Evolutionary conservation across 1,284 basidiomycete genomes (phyloP).

Genomic region (Tetrapyrgos nigripes): DNA sequence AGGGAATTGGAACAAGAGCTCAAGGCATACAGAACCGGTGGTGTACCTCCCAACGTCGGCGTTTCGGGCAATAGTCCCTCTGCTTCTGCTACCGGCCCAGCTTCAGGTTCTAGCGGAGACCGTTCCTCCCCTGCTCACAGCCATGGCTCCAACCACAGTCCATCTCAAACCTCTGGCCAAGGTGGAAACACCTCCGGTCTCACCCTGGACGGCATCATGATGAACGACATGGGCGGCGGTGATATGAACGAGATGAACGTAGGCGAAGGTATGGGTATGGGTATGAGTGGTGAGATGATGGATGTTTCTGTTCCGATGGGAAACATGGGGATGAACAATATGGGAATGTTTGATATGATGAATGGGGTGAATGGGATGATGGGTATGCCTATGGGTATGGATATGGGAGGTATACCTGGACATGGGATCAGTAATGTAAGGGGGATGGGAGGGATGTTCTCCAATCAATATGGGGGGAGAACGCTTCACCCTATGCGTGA

Average conservation of each 20-base stretch:
- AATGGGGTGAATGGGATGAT: no score
- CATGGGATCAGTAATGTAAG: neutral
- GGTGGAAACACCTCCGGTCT: neutral
- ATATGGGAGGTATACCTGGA: constrained; percentile 9
- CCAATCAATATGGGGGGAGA: constrained; percentile 26
- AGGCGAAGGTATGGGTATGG: constrained; percentile 10
- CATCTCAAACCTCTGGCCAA: neutral
- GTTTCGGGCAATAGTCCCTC: neutral
- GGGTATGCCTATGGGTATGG: no score
- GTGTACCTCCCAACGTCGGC: constrained; percentile 2
- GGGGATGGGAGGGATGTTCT: constrained; percentile 3
- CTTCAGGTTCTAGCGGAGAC: neutral
- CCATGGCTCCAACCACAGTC: neutral
- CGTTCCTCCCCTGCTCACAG: neutral
- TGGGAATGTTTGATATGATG: no score
- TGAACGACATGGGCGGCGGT: neutral
- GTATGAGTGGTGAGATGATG: no score
- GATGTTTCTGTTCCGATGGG: no score
- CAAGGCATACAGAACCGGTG: constrained; percentile 42
- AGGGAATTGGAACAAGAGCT: constrained; percentile 77
- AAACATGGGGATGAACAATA: no score
- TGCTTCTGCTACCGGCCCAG: neutral
- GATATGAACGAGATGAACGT: neutral
- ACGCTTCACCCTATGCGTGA: constrained; percentile 38
- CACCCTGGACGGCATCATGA: neutral